phyloP scores from a whole-genome alignment of 345 rosid species.

The Nephelium lappaceum region DNA sequence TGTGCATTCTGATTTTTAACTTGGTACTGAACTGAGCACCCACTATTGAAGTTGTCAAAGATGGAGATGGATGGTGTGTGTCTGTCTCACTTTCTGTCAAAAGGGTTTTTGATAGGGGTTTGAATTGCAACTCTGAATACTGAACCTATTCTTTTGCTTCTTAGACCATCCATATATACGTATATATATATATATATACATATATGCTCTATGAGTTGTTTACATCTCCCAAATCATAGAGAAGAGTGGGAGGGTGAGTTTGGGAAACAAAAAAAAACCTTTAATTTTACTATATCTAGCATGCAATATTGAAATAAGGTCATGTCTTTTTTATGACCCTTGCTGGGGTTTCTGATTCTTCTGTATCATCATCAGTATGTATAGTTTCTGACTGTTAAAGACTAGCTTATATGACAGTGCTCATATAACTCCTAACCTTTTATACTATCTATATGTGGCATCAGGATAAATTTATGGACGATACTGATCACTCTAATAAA shows the following conservation, averaged over 20 bases:
- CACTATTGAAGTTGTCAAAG: constrained; percentile 14
- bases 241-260: not conserved
- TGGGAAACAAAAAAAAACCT: constrained; percentile 11
- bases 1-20: constrained; percentile 11
- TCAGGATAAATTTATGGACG: constrained; percentile 7
- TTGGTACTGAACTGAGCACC: not conserved
- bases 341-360: constrained; percentile 15
- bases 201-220: constrained; percentile 17
- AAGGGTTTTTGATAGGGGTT: not conserved
- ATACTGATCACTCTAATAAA: not conserved
- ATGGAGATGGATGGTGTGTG: not conserved
- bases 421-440: not conserved
- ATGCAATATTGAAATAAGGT: constrained; percentile 26
- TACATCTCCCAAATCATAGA: constrained; percentile 27
- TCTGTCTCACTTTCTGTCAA: constrained; percentile 21
- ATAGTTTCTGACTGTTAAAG: constrained; percentile 29
- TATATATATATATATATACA: too few species aligned
- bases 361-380: constrained; percentile 9
- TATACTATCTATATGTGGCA: constrained; percentile 31
- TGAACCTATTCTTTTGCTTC: not conserved
- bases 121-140: not conserved
- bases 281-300: constrained; percentile 30
- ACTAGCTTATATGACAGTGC: not conserved
- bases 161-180: constrained; percentile 5
- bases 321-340: constrained; percentile 14